Evolutionary conservation across 352 stramenopile species (phyloP), one percentile per base, ranked within the genome.

Genomic region (Phytophthora melonis): DNA sequence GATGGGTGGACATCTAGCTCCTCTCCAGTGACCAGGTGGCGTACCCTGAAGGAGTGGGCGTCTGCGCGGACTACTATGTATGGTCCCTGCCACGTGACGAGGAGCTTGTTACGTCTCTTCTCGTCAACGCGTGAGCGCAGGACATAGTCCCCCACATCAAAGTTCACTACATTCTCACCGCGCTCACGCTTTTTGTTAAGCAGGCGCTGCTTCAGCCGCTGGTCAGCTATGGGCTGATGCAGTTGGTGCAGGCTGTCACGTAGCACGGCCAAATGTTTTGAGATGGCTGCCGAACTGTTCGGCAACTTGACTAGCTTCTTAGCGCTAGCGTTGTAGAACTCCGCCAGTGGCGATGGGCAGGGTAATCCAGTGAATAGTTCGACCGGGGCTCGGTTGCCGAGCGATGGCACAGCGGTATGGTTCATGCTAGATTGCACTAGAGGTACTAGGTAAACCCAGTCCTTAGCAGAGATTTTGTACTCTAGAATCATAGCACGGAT

Each of bases 401-500:
- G 27, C 27, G 27, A 30, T 30, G 27, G 27, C 27, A 30, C 27
- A 30, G 27, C 27, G 27, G 27, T 30, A 30, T 30, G 27, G 27
- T 30, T 30, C 27, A 30, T 39, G 34, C 34, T 41, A 41, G 34
- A 41, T 41, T 41, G 34, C 7, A 41, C 7, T 14, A 41, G 9
- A 14, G 34, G 34, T 14, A 41, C 34, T 41, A 13, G 34, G 34
- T 41, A 41, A 14, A 41, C 34, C 34, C 34, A 27, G 50, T 75
- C 61, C 21, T 66, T 58, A 14, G 58, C 32, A 32, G 21, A 47
- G 32, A 78, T 50, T 18, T 72, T 71, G 58, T 70, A 77, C 39
- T 73, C 57, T 6, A 66, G 53, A 11, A 79, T 64, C 19, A 79
- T 49, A 11, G 66, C 58, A 10, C 58, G 21, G 77, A 16, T 74